Evolutionary conservation across 2,329 filamentous ascomycete genomes (phyloP).

Genomic region (Nemania sp.): DNA sequence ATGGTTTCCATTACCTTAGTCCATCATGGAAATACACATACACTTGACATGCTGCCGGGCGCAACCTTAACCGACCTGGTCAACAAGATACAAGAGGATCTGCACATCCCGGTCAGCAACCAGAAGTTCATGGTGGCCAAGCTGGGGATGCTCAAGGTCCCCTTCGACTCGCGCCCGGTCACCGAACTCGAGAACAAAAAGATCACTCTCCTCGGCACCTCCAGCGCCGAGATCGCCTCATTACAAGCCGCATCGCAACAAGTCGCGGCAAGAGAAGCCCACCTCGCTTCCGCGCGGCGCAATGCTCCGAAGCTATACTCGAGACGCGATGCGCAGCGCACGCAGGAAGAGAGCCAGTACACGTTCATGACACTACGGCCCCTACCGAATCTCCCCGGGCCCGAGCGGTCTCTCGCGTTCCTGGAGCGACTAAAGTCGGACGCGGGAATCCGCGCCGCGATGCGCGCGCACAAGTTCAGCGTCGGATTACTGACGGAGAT

Average conservation of each 20-base stretch:
- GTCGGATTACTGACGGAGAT: conserved; percentile 92
- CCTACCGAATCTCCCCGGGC: conserved; percentile 75
- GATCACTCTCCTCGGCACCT: conserved; percentile 67
- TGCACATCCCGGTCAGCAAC: conserved; percentile 63
- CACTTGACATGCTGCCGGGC: conserved; percentile 48
- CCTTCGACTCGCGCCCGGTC: conserved; percentile 60
- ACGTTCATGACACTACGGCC: conserved; percentile 81
- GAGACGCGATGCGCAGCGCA: conserved; percentile 39
- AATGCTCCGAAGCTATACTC: conserved; percentile 33
- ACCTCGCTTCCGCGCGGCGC: conserved; percentile 41
- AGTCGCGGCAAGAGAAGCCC: conserved; percentile 52
- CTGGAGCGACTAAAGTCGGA: conserved; percentile 78
- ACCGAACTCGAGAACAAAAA: conserved; percentile 57
- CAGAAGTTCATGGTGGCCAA: conserved; percentile 72
- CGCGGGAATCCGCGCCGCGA: conserved; percentile 79
- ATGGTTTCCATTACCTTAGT: conserved; percentile 49
- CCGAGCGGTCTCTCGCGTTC: conserved; percentile 70
- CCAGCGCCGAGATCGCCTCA: conserved; percentile 60
- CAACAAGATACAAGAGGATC: conserved; percentile 54
- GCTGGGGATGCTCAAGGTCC: conserved; percentile 64
- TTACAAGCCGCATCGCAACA: conserved; percentile 54
- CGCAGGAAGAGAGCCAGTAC: conserved; percentile 67
- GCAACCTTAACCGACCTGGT: conserved; percentile 63
- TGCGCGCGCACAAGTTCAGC: conserved; percentile 82
- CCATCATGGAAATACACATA: conserved; percentile 51